phyloP scores from a whole-genome alignment of 2,329 filamentous ascomycete species.

The Penicillium sp. region DNA sequence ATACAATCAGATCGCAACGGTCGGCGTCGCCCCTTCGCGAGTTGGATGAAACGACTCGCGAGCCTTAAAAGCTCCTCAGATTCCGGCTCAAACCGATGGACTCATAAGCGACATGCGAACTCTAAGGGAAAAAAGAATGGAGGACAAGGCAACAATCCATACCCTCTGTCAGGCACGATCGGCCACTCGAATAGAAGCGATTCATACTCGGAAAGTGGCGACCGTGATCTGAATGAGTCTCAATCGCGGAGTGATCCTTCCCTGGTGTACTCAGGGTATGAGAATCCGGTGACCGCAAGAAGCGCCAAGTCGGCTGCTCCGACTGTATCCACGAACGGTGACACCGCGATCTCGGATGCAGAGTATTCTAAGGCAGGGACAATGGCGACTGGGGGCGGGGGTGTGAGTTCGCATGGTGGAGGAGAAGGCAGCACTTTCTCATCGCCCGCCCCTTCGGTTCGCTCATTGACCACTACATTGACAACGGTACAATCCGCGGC shows the following conservation, averaged over 20 bases:
- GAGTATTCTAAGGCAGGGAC: constrained; percentile 79
- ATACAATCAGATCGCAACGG: constrained; percentile 58
- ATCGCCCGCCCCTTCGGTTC: constrained; percentile 59
- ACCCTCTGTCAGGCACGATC: constrained; percentile 69
- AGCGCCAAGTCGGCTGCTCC: constrained; percentile 69
- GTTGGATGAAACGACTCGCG: constrained; percentile 89
- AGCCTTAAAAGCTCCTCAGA: constrained; percentile 73
- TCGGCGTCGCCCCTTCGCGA: constrained; percentile 79
- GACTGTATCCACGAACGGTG: constrained; percentile 77
- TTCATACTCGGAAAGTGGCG: constrained; percentile 49
- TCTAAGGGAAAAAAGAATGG: constrained; percentile 53
- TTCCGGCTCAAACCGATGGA: constrained; percentile 33
- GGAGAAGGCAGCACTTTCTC: constrained; percentile 64
- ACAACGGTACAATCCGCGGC: constrained; percentile 61
- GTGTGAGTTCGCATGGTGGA: constrained; percentile 58
- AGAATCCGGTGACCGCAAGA: constrained; percentile 52
- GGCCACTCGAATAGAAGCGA: constrained; percentile 41
- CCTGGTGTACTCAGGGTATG: constrained; percentile 55
- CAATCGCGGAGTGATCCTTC: constrained; percentile 55
- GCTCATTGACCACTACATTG: constrained; percentile 59
- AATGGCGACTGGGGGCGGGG: constrained; percentile 56
- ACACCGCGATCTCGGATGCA: constrained; percentile 66
- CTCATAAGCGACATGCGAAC: constrained; percentile 32
- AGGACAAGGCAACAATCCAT: constrained; percentile 78
- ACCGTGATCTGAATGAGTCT: constrained; percentile 48